A percentile compares a stretch with the other conserved stretches of the same genome.
Conservation (phyloP, 2,329 filamentous ascomycete species). For the Nothopassalora personata region DNA sequence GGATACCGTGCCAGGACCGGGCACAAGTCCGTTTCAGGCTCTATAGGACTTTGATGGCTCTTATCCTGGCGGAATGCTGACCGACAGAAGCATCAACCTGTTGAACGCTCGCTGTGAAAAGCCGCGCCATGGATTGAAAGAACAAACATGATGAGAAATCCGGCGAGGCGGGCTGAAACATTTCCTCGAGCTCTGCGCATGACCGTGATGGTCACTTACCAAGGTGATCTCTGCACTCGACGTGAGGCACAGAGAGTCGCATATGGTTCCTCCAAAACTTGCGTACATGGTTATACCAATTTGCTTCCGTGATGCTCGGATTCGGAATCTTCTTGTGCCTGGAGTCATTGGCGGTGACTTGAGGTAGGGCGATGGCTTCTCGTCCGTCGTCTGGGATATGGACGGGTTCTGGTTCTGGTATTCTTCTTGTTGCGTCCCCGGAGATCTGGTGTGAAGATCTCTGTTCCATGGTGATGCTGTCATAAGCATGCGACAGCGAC, state of each 20-base stretch:
- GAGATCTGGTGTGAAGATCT: neutral
- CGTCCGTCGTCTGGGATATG: slow-evolving; percentile 27
- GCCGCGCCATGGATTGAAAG: neutral
- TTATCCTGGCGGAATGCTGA: neutral
- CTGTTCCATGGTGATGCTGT: slow-evolving; percentile 2
- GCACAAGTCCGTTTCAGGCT: neutral
- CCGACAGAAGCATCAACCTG: neutral
- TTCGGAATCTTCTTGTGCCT: slow-evolving; percentile 7
- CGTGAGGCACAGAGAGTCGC: slow-evolving; percentile 46
- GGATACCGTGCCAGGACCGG: neutral
- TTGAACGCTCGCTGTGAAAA: neutral
- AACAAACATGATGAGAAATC: neutral
- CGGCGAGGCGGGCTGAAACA: neutral
- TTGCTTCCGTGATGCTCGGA: neutral
- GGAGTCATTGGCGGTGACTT: slow-evolving; percentile 4
- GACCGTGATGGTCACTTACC: slow-evolving; percentile 38
- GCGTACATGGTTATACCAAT: slow-evolving; percentile 36
- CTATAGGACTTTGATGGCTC: neutral
- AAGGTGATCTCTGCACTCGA: slow-evolving; percentile 51
- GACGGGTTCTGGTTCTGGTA: slow-evolving; percentile 25
- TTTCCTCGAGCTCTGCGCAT: neutral
- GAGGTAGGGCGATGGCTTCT: slow-evolving; percentile 32
- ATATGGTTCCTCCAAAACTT: slow-evolving; percentile 49
- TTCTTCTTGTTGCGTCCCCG: slow-evolving; percentile 2
- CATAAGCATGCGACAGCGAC: neutral